phyloP scores from a whole-genome alignment of 148 eudicot genomes.

The Fagopyrum homotropicum region DNA sequence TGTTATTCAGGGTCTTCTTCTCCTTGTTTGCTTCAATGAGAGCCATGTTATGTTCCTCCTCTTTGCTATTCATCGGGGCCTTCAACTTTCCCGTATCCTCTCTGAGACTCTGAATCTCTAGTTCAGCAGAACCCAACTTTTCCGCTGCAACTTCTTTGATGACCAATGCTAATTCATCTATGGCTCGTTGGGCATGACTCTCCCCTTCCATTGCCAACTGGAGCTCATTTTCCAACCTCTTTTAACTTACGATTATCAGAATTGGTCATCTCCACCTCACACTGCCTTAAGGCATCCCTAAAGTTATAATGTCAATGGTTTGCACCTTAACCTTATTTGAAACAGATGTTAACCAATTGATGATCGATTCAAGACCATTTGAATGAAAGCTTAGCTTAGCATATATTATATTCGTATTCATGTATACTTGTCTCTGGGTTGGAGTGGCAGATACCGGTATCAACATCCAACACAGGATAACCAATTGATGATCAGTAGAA shows the following conservation, averaged over 20 bases:
- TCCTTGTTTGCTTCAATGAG: constrained; percentile 39
- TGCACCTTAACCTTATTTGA: background rate
- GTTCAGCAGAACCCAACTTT: constrained; percentile 26
- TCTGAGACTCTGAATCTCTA: constrained; percentile 39
- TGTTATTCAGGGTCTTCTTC: constrained; percentile 45
- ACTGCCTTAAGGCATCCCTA: background rate
- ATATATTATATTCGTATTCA: background rate
- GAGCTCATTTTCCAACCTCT: constrained; percentile 32
- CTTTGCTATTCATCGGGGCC: background rate
- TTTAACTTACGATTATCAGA: background rate
- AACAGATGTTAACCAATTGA: background rate
- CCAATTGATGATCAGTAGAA: no score
- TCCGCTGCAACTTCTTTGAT: constrained; percentile 65
- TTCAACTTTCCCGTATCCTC: constrained; percentile 38
- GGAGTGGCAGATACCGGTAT: background rate
- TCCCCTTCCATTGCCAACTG: constrained; percentile 55
- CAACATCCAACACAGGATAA: background rate
- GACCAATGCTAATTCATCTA: constrained; percentile 79
- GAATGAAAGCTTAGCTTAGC: background rate
- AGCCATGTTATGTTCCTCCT: constrained; percentile 5
- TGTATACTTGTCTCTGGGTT: background rate
- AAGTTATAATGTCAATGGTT: background rate
- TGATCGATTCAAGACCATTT: background rate
- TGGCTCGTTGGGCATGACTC: constrained; percentile 58
- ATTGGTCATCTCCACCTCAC: background rate